Conservation (phyloP, 768 basidiomycete species). For the Collybia sp. region DNA sequence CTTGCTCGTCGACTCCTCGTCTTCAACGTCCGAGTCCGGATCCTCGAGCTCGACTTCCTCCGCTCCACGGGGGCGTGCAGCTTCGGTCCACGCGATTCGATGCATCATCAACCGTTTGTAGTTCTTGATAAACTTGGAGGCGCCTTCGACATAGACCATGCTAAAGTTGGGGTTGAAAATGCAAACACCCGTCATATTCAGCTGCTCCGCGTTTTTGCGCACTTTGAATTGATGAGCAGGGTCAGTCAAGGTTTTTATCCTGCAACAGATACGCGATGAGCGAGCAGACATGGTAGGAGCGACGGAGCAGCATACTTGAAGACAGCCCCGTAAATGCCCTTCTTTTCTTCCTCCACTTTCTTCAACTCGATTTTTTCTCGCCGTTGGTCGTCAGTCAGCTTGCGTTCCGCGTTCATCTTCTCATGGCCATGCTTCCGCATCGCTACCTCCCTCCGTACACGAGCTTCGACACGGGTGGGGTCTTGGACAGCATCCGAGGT, state of each 20-base stretch:
- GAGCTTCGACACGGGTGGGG: slow-evolving; percentile 95
- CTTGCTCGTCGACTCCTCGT: slow-evolving; percentile 17
- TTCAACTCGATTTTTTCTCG: slow-evolving; percentile 84
- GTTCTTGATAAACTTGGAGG: slow-evolving; percentile 74
- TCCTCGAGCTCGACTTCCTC: slow-evolving; percentile 69
- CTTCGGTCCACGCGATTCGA: slow-evolving; percentile 93
- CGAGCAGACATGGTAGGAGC: background rate
- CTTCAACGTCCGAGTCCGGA: slow-evolving; percentile 37
- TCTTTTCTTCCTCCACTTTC: slow-evolving; percentile 85
- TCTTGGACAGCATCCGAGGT: slow-evolving; percentile 97
- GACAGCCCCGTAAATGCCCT: slow-evolving; percentile 74
- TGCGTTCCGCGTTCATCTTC: slow-evolving; percentile 89
- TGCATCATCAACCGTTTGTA: slow-evolving; percentile 85
- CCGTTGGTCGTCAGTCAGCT: slow-evolving; percentile 87
- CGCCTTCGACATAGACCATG: slow-evolving; percentile 93
- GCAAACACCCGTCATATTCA: slow-evolving; percentile 81
- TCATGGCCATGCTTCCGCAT: slow-evolving; percentile 87
- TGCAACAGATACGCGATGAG: slow-evolving; percentile 20
- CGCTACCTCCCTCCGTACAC: slow-evolving; percentile 89
- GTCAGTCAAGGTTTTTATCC: slow-evolving; percentile 86
- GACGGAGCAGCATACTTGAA: slow-evolving; percentile 69
- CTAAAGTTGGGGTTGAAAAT: slow-evolving; percentile 88
- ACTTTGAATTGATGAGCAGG: slow-evolving; percentile 95
- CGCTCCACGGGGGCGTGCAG: slow-evolving; percentile 71
- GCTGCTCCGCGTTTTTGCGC: slow-evolving; percentile 92